Conservation (phyloP, 768 basidiomycete genomes). For the Xanthoconium purpureum region DNA sequence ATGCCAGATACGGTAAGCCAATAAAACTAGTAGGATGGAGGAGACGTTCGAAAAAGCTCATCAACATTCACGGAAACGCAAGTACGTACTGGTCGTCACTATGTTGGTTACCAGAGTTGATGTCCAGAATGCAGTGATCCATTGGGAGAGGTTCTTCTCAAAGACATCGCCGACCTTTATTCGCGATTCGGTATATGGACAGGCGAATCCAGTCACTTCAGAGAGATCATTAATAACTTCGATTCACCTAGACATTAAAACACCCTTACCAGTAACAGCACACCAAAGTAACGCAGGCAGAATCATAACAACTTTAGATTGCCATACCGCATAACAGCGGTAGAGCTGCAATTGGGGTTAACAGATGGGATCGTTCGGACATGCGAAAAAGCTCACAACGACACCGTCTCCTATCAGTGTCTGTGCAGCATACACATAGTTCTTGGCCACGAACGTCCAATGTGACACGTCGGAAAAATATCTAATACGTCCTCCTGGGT, state of each 20-base stretch:
- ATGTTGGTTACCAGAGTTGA: conserved; percentile 34
- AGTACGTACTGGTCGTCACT: conserved; percentile 27
- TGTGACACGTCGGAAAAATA: conserved; percentile 29
- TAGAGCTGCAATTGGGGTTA: conserved; percentile 21
- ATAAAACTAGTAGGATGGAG: conserved; percentile 13
- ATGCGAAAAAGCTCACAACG: conserved; percentile 17
- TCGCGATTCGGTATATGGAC: conserved; percentile 15
- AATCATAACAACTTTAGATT: conserved; percentile 23
- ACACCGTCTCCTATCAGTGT: conserved; percentile 32
- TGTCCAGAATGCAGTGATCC: conserved; percentile 36
- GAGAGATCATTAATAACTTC: background rate
- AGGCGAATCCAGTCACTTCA: conserved; percentile 19
- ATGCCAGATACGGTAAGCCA: conserved; percentile 32
- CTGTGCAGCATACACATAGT: conserved; percentile 22
- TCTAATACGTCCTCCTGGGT: conserved; percentile 16
- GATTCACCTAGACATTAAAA: background rate
- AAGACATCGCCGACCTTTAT: conserved; percentile 24
- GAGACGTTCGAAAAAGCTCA: background rate
- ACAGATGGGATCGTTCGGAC: background rate
- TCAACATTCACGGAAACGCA: background rate
- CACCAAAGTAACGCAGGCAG: conserved; percentile 32
- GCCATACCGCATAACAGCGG: conserved; percentile 34
- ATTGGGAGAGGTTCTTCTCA: conserved; percentile 21
- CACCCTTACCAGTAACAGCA: conserved; percentile 21
- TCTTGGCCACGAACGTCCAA: conserved; percentile 30